Base-by-base conservation (phyloP, 140 eudicot genomes). In the Oenanthe javanica region DNA sequence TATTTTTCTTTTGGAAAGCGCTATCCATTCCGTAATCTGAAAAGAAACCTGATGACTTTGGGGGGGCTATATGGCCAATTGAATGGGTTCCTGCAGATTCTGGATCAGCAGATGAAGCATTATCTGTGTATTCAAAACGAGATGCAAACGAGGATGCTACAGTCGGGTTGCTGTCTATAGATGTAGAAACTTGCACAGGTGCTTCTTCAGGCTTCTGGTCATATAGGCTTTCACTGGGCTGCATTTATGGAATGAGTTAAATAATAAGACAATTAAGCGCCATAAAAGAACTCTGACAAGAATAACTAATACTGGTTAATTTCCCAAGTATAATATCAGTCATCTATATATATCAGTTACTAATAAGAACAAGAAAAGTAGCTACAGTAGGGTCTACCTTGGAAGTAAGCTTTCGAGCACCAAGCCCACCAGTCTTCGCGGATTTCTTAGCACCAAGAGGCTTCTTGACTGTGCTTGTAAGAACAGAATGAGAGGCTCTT, bases 121-220 rank as follows among this genome's bases (percentile, higher is more conserved):
- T 87, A 48, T 95, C 99, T 50, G 86, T 86, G 79, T 95, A 95
- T 89, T 95, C 99, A 74, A 95, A 95, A 9, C 99, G 95, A 70
- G 99, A 92, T 11, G 88, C 77, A 61, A 91, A 90, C 14, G 97
- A 91, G 81, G 94, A 74, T 46, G 87, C 89, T 86, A 42, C 85
- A 47, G 90, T 63, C 52, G 90, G 77, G 18, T 84, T 47, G 85
- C 81, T 80, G 63, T 82, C 87, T 77, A 89, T 77, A 63, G 98
- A 82, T 78, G 86, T 88, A 79, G 92, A 86, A 86, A 93, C 91
- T 76, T 87, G 91, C 66, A 88, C 87, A 75, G 87, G 90, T 77
- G 86, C 86, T 82, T 93, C 99, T 85, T 93, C 99, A 40, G 99
- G 99, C 84, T 93, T 95, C 87, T 95, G 99, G 77, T 95, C 99